Evolutionary conservation across 805 yeast species (phyloP).

Genomic region (Cyberlindnera suaveolens): DNA sequence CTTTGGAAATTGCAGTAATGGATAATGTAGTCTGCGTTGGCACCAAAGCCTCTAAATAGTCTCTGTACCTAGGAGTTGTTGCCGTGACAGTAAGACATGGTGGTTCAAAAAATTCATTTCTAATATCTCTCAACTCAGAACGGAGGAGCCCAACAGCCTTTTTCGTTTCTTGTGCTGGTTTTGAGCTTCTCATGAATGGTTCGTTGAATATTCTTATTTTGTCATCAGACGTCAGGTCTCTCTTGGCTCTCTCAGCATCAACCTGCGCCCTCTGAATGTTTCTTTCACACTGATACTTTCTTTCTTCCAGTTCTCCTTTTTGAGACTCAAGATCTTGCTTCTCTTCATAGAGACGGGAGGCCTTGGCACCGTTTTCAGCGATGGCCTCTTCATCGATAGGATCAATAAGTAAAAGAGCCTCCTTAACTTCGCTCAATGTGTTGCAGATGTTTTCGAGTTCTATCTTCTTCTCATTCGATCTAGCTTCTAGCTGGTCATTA

Average conservation of each 20-base stretch:
- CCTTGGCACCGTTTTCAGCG: conserved; percentile 5
- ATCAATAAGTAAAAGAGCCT: conserved; percentile 1
- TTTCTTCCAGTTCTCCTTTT: conserved; percentile 36
- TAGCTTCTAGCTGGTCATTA: neutral
- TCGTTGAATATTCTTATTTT: conserved; percentile 41
- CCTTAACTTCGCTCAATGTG: conserved; percentile 5
- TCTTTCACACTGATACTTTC: conserved; percentile 29
- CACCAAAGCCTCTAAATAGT: conserved; percentile 51
- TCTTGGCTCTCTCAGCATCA: conserved; percentile 17
- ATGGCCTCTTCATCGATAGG: conserved; percentile 5
- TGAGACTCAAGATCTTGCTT: conserved; percentile 30
- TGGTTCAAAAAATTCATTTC: conserved; percentile 56
- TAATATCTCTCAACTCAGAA: conserved; percentile 27
- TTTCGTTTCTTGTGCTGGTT: conserved; percentile 21
- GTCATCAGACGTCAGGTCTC: conserved; percentile 39
- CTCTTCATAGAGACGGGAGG: conserved; percentile 24
- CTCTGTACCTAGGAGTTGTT: conserved; percentile 41
- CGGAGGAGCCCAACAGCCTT: conserved; percentile 39
- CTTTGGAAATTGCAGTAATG: conserved; percentile 50
- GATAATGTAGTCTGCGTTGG: conserved; percentile 50
- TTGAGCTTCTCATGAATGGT: conserved; percentile 2
- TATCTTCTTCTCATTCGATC: conserved; percentile 25
- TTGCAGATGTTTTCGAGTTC: conserved; percentile 28
- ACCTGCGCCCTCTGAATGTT: conserved; percentile 27
- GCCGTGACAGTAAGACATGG: conserved; percentile 63